Evolutionary conservation across 225 moss, liverwort and hornwort species (phyloP), one percentile per base, ranked within the genome.

Genomic region (Physcomitrium patens): DNA sequence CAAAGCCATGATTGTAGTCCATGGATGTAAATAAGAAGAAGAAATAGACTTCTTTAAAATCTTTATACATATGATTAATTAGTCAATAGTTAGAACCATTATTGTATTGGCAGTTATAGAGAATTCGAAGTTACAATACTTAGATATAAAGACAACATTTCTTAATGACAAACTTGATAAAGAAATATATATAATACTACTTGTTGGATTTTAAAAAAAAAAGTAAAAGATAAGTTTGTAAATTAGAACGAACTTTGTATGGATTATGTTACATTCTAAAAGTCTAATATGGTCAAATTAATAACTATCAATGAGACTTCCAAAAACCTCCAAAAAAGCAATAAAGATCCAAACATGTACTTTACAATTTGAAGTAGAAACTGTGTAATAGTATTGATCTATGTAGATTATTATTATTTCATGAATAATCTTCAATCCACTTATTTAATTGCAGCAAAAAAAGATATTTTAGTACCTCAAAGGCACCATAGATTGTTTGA

Each of bases 141-240:
- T 55, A 9, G 70, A 70, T 9, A 59, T 60, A 9, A 72, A 58
- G 15, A 72, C 71, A 5, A 24, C 71, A 16, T 9, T 72, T 45
- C 28, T 72, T 28, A 24, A 72, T 6, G 71, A 42, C 37, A 24
- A 9, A 17, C 17, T 72, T 2, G 12, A 57, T 2, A 59, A 72
- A 59, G 71, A 72, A 18, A 43, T 58, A 16, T 72, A 72, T 24
- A 72, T 72, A 37, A 5, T 1, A 37, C 71, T 37, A 41, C 53
- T 49, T 44, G 7, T 49, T 2, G 71, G n/a, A 58, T 58, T 58
- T 51, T 51, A n/a, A n/a, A n/a, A n/a, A n/a, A n/a, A n/a, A n/a
- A n/a, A n/a, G n/a, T n/a, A n/a, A n/a, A n/a, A n/a, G n/a, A 9
- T 51, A 9, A 15, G 50, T 51, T 51, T 9, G 15, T 15, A 9